Conservation (phyloP, 306 rosid species). For the Trifolium dubium region DNA sequence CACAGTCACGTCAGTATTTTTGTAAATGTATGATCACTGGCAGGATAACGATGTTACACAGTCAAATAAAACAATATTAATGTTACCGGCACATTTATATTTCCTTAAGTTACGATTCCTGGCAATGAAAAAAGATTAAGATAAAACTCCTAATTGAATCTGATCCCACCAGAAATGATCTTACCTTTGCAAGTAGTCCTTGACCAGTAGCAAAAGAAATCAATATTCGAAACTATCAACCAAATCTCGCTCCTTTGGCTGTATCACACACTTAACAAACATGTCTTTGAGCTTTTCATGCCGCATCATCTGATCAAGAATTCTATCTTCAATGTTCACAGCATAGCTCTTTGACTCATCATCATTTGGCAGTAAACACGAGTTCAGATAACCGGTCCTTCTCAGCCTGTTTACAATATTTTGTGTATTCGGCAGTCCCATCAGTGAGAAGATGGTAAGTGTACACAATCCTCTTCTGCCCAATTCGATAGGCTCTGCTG, state of each 20-base stretch:
- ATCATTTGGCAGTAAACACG: constrained; percentile 39
- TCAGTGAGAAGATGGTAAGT: constrained; percentile 48
- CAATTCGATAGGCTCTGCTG: constrained; percentile 50
- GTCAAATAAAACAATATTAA: no score
- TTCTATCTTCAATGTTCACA: background rate
- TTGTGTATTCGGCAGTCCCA: constrained; percentile 42
- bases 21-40: no score
- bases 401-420: constrained; percentile 40
- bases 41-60: no score
- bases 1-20: no score
- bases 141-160: no score
- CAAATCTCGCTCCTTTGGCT: background rate
- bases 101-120: no score
- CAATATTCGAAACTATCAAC: background rate
- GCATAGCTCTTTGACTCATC: background rate
- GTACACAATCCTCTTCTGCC: constrained; percentile 47
- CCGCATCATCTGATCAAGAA: background rate
- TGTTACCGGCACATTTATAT: no score
- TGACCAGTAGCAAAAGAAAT: background rate
- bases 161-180: no score
- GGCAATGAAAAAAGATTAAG: no score
- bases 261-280: background rate
- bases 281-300: background rate
- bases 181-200: background rate
- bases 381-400: constrained; percentile 47